phyloP scores from a whole-genome alignment of 2,329 filamentous ascomycete genomes.

The Nothophoma quercina region DNA sequence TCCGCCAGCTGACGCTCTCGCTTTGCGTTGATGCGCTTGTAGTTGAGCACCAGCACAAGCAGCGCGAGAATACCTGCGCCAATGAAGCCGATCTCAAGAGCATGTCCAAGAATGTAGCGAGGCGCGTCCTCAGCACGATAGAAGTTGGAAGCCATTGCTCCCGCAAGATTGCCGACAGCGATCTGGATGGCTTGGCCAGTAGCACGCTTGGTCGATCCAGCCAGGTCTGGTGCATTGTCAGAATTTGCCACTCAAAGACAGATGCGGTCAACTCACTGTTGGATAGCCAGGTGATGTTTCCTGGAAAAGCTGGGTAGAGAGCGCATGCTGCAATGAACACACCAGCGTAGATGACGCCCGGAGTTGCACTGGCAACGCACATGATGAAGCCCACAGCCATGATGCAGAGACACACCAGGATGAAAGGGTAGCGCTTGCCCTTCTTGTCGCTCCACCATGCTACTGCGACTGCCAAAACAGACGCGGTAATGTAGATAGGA shows the following conservation, averaged over 20 bases:
- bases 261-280: conserved; percentile 51
- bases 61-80: conserved; percentile 56
- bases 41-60: conserved; percentile 58
- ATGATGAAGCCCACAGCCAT: conserved; percentile 50
- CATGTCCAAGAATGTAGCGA: conserved; percentile 60
- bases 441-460: conserved; percentile 43
- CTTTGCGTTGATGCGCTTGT: conserved; percentile 66
- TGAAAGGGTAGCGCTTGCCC: conserved; percentile 46
- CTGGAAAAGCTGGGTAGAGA: conserved; percentile 49
- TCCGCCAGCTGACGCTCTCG: conserved; percentile 52
- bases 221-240: conserved; percentile 55
- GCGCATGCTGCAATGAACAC: conserved; percentile 49
- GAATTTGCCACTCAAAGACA: not conserved
- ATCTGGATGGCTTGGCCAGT: conserved; percentile 59
- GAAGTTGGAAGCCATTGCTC: conserved; percentile 75
- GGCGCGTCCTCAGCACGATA: conserved; percentile 64
- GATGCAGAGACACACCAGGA: conserved; percentile 41
- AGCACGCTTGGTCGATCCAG: conserved; percentile 61
- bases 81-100: conserved; percentile 60
- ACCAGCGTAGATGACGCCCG: conserved; percentile 48
- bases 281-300: conserved; percentile 60
- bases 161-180: conserved; percentile 56
- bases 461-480: conserved; percentile 42
- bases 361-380: conserved; percentile 42
- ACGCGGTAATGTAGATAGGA: conserved; percentile 53